Evolutionary conservation across 2,329 filamentous ascomycete species (phyloP).

Genomic region (Stachybotrys chartarum): DNA sequence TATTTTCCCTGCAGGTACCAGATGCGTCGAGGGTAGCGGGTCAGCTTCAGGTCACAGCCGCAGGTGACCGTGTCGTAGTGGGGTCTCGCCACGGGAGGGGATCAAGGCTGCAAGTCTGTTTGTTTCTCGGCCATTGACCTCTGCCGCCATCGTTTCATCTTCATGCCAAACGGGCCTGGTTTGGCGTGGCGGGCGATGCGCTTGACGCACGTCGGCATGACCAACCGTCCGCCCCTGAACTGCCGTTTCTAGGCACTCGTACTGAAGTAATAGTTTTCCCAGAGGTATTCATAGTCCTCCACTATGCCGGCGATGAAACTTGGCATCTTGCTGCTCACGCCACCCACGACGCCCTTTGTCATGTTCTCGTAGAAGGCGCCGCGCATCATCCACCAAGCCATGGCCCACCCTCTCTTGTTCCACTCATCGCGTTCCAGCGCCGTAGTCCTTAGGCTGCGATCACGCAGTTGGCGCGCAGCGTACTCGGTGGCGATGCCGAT

Average conservation of each 20-base stretch:
- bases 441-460: conserved; percentile 73
- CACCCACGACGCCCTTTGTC: conserved; percentile 66
- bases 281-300: conserved; percentile 95
- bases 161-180: neutral
- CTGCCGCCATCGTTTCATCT: neutral
- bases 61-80: neutral
- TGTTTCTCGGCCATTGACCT: neutral
- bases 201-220: neutral
- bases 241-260: conserved; percentile 34
- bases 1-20: neutral
- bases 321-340: conserved; percentile 69
- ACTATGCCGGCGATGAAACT: conserved; percentile 78
- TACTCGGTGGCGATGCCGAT: conserved; percentile 80
- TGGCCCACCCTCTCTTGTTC: conserved; percentile 77
- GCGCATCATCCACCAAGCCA: conserved; percentile 94
- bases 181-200: too few species aligned
- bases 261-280: conserved; percentile 96
- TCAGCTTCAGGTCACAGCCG: neutral
- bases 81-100: neutral
- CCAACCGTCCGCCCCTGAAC: neutral
- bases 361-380: conserved; percentile 96
- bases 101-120: neutral
- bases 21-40: neutral
- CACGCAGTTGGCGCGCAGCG: conserved; percentile 73
- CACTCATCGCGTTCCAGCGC: conserved; percentile 86